Base-by-base conservation (phyloP, 257 asterid genomes). In the Schizonepeta tenuifolia region DNA sequence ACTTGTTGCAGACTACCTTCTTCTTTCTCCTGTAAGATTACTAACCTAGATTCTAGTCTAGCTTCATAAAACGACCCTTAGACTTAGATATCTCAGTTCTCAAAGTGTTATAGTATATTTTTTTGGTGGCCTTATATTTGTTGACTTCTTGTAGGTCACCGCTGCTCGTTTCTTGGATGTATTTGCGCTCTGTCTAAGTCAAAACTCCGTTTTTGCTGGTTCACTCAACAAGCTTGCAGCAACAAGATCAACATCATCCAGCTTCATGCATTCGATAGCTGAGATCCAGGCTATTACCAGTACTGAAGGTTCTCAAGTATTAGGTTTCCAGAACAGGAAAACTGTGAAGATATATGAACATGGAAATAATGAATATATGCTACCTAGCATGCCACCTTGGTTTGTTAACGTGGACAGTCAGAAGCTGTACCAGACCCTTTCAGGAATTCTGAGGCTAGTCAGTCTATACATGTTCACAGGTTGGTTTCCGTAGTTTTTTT, bases 341-440 rank as follows among this genome's bases (percentile, higher is more conserved):
- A 69, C 47, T 59, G 62, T 55, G 33, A 66, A 64, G 76, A 69
- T 70, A 5, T 62, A 67, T 56, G 86, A 85, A 72, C 85, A 73
- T 67, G 67, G 79, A 77, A 75, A 70, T 43, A 78, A 82, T 17
- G 87, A 81, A 63, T 80, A 87, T 71, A 87, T 78, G 84, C 86
- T 92, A 55, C 99, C 97, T 55, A 83, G 82, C 81, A 85, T 92
- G 89, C 99, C 99, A 31, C 98, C 99, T 60, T 95, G 99, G 99
- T 88, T 92, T 83, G 77, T 64, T 68, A 55, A 80, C 55, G 77
- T 80, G 78, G 98, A 95, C 62, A 86, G 89, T 75, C 95, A 82
- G 81, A 88, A 86, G 78, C 81, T 95, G 78, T 95, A 95, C 80
- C 83, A 82, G 72, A 82, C 86, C 69, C 86, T 95, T 49, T 93